A percentile compares a stretch with the other conserved stretches of the same genome.
phyloP scores from a whole-genome alignment of 2,329 filamentous ascomycete species.

The Ophiocordyceps camponoti-rufipedis region DNA sequence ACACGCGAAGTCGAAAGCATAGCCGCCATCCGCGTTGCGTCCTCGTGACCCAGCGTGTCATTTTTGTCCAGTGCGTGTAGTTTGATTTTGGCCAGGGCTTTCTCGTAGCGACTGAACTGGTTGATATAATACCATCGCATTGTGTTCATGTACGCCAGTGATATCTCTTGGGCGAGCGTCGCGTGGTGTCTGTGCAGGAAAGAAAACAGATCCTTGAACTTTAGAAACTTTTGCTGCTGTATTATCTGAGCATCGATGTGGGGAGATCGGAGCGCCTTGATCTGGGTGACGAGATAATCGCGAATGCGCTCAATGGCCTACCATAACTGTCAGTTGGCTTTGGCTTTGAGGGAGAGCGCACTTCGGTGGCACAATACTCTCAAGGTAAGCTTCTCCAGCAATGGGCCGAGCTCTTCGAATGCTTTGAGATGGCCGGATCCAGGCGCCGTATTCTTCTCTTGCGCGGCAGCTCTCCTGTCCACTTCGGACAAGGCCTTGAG shows the following conservation, averaged over 20 bases:
- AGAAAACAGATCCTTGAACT: conserved; percentile 71
- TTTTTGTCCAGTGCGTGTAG: conserved; percentile 67
- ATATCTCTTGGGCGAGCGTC: conserved; percentile 74
- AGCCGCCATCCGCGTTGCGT: conserved; percentile 44
- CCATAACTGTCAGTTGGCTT: conserved; percentile 1
- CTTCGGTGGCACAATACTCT: conserved; percentile 33
- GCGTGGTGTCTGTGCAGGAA: conserved; percentile 74
- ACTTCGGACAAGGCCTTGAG: conserved; percentile 67
- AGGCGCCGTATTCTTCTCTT: conserved; percentile 44
- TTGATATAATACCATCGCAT: conserved; percentile 97
- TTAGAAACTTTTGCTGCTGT: conserved; percentile 79
- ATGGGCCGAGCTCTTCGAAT: conserved; percentile 63
- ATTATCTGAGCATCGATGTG: conserved; percentile 96
- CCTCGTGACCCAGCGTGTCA: conserved; percentile 68
- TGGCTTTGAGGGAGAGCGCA: not conserved
- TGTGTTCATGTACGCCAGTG: conserved; percentile 87
- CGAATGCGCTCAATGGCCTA: conserved; percentile 83
- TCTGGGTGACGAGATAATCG: conserved; percentile 85
- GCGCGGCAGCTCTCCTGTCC: conserved; percentile 54
- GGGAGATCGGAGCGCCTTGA: conserved; percentile 82
- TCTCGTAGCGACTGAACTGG: conserved; percentile 77
- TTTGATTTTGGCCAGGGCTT: conserved; percentile 68
- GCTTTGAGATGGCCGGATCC: conserved; percentile 52
- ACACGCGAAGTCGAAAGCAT: conserved; percentile 29
- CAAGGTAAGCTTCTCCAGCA: conserved; percentile 66